Base-by-base conservation (phyloP, 441 rosid species). In the Pelargonium myrrhifolium region DNA sequence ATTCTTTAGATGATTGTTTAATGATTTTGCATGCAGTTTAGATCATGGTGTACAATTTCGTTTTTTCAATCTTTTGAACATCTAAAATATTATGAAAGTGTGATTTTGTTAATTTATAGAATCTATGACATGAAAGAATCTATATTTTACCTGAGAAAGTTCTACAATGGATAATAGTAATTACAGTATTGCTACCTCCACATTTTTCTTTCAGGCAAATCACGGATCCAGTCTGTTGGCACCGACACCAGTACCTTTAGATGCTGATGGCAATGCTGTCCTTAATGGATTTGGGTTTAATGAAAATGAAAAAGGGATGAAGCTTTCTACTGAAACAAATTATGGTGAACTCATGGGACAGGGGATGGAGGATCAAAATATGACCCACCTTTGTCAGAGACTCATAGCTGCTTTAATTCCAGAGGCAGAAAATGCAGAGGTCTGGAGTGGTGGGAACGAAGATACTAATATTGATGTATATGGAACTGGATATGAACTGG, bases 321-420 rank as follows among this genome's bases (percentile, higher is more conserved):
- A 71, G 51, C 66, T 59, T 75, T 67, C 80, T 28, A 65, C 64
- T 37, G 78, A 68, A 68, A 64, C 65, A 12, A 68, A 22, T 70
- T 68, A 71, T 69, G 64, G 18, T 81, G 90, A 85, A 47, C 70
- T 62, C 45, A 69, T 62, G 35, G 79, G 80, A 61, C 79, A 72
- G 71, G 79, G 74, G 45, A 68, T 67, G 37, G 72, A 72, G 53
- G 95, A 83, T 68, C 74, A 62, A 66, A 75, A 74, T 74, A 75
- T 66, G 60, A 72, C 83, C 64, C 77, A 96, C 15, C 88, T 95
- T 79, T 87, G 75, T 65, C 89, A 89, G 77, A 86, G 92, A 82
- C 85, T 90, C 66, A 71, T 95, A 56, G 90, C 98, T 59, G 96
- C 98, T 77, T 75, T 95, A 74, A 85, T 92, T 73, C 73, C 96